These are phyloP conservation scores for Endocarpon pusillum DNA, from an alignment of 495 filamentous ascomycete genomes.

Conservation along the genomic window DNA sequence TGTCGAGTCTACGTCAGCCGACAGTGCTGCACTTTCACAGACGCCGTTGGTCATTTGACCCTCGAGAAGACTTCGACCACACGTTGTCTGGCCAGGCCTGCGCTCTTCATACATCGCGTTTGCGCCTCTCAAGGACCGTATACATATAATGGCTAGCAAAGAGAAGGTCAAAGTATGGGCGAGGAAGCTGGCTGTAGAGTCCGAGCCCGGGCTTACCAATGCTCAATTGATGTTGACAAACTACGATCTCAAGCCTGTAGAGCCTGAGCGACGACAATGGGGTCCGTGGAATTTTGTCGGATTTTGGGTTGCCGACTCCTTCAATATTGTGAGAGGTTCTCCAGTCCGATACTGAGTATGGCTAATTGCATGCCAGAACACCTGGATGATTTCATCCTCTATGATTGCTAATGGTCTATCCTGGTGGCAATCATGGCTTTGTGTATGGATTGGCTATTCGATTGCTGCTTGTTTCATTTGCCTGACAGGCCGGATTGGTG, in stretches of 20 bases:
- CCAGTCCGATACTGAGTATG: slow-evolving; percentile 1
- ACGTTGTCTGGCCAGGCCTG: too few species aligned
- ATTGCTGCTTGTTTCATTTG: slow-evolving; percentile 61
- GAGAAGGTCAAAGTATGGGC: slow-evolving; percentile 18
- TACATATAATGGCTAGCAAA: too few species aligned
- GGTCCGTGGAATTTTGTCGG: slow-evolving; percentile 75
- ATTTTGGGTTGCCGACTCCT: slow-evolving; percentile 87
- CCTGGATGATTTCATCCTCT: slow-evolving; percentile 90
- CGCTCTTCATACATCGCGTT: too few species aligned
- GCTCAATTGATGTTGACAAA: slow-evolving; percentile 86
- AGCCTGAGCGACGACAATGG: slow-evolving; percentile 74
- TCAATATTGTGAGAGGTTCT: slow-evolving; percentile 54
- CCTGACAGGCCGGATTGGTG: slow-evolving; percentile 68
- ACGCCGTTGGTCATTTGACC: too few species aligned
- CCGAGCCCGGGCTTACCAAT: slow-evolving; percentile 64
- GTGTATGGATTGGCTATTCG: slow-evolving; percentile 69
- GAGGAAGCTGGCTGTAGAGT: slow-evolving; percentile 55
- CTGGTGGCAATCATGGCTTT: slow-evolving; percentile 95
- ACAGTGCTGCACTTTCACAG: too few species aligned
- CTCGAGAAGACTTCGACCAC: too few species aligned
- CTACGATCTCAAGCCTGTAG: slow-evolving; percentile 79
- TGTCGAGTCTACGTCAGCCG: too few species aligned
- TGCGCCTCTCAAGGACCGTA: too few species aligned
- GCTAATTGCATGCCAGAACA: slow-evolving; percentile 37
- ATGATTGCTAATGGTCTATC: slow-evolving; percentile 64